Percentiles rank a stretch among this genome's conserved stretches.
phyloP scores from a whole-genome alignment of 352 stramenopile genomes.

The Globisporangium cederbergense region DNA sequence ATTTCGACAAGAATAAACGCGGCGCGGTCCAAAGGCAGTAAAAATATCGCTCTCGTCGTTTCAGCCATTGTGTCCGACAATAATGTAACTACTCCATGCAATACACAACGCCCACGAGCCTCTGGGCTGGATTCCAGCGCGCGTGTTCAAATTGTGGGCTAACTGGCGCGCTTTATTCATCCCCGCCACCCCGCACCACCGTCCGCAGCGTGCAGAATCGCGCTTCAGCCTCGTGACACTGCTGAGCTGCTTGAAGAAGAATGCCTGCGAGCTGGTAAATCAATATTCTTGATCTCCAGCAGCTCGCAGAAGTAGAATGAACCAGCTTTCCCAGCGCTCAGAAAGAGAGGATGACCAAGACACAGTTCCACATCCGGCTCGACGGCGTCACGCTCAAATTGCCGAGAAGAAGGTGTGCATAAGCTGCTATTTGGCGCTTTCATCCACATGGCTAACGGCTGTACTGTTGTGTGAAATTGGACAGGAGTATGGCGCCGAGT shows the following conservation, averaged over 20 bases:
- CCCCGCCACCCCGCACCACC: neutral
- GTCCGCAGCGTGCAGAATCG: neutral
- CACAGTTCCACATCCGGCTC: conserved; percentile 1
- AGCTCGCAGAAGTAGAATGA: conserved; percentile 10
- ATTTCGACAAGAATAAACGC: neutral
- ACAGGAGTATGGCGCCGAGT: conserved; percentile 46
- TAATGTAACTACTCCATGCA: neutral
- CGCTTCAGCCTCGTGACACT: neutral
- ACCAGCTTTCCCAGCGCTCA: neutral
- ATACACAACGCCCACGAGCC: neutral
- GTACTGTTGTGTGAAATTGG: neutral
- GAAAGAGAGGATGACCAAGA: conserved; percentile 12
- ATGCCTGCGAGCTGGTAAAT: conserved; percentile 9
- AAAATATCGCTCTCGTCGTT: conserved; percentile 13
- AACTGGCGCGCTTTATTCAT: neutral
- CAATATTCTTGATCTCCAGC: neutral
- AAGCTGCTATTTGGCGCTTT: neutral
- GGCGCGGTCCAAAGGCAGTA: neutral
- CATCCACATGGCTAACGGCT: neutral
- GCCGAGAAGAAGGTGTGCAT: conserved; percentile 14
- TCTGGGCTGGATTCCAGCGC: neutral
- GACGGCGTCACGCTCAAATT: conserved; percentile 12
- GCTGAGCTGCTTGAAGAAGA: conserved; percentile 1
- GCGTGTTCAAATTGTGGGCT: neutral
- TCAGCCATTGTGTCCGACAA: neutral